Evolutionary conservation across 2,329 filamentous ascomycete genomes (phyloP).

Genomic region (Lizonia empirigonia): DNA sequence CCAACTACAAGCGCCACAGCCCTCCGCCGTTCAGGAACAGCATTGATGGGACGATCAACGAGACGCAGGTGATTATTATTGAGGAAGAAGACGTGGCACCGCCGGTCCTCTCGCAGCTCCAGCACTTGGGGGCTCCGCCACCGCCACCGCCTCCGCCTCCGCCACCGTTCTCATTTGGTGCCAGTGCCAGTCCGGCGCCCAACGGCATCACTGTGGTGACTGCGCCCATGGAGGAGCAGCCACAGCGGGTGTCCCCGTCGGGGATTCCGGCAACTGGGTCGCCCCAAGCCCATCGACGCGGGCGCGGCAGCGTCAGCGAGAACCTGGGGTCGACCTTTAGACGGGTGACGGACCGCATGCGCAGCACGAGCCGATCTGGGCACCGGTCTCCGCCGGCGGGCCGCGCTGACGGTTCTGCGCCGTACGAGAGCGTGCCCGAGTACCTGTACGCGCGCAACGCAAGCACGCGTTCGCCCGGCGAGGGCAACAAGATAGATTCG

Average conservation of each 20-base stretch:
- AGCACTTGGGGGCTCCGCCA: constrained; percentile 62
- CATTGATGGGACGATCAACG: constrained; percentile 60
- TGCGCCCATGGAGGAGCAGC: constrained; percentile 53
- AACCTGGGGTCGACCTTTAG: constrained; percentile 58
- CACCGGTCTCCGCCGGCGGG: constrained; percentile 54
- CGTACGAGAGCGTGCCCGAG: constrained; percentile 53
- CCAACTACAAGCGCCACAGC: constrained; percentile 47
- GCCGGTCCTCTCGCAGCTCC: constrained; percentile 64
- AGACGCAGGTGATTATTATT: constrained; percentile 52
- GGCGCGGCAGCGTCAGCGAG: constrained; percentile 63
- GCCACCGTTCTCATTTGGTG: constrained; percentile 27
- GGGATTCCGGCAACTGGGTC: constrained; percentile 41
- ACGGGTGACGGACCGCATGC: constrained; percentile 62
- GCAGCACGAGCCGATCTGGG: constrained; percentile 61
- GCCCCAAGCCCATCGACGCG: constrained; percentile 56
- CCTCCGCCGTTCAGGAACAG: constrained; percentile 55
- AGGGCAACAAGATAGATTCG: constrained; percentile 32
- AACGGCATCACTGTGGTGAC: constrained; percentile 50
- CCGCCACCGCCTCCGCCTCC: constrained; percentile 52
- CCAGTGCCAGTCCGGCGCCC: constrained; percentile 20
- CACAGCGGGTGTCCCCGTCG: constrained; percentile 29
- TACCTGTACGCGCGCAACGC: constrained; percentile 35
- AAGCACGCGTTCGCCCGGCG: constrained; percentile 35
- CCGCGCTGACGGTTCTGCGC: constrained; percentile 37
- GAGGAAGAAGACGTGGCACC: constrained; percentile 51